Percentiles rank a stretch among this genome's conserved stretches.
Conservation (phyloP, 2,329 filamentous ascomycete genomes). For the Apiospora marii region DNA sequence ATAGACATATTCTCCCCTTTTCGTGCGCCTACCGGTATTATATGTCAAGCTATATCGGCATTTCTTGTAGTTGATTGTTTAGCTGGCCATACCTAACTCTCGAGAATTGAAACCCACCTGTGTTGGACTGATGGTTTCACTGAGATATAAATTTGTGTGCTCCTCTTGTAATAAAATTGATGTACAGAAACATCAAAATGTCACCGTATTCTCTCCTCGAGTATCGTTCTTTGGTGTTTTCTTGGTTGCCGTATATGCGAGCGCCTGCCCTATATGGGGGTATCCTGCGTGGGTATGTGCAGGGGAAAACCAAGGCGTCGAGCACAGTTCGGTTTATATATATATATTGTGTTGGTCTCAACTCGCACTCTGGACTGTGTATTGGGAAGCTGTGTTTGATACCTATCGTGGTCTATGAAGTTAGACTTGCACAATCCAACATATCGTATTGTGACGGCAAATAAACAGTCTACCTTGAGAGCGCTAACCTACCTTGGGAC, state of each 20-base stretch:
- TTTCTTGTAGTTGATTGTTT: not conserved
- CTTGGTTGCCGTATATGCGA: not conserved
- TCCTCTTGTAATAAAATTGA: not conserved
- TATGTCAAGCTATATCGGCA: not conserved
- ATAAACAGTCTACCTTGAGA: not conserved
- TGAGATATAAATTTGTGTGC: not conserved
- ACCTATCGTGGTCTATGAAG: not conserved
- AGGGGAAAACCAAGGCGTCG: not conserved
- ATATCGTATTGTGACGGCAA: not conserved
- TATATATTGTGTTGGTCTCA: not conserved
- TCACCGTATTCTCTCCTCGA: not conserved
- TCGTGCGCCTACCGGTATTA: too few relatives aligned
- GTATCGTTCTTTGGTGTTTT: not conserved
- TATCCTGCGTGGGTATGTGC: not conserved
- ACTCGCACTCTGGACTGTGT: not conserved
- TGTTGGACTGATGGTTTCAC: not conserved
- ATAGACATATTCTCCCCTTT: too few relatives aligned
- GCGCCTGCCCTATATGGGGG: constrained; percentile 7
- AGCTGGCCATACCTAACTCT: not conserved
- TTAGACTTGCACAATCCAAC: not conserved
- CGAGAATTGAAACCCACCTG: not conserved
- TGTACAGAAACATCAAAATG: not conserved
- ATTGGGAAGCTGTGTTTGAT: not conserved
- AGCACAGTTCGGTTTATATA: not conserved
- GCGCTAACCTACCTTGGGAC: not conserved